Evolutionary conservation across 768 basidiomycete genomes (phyloP).

Genomic region (Dioszegia hungarica): DNA sequence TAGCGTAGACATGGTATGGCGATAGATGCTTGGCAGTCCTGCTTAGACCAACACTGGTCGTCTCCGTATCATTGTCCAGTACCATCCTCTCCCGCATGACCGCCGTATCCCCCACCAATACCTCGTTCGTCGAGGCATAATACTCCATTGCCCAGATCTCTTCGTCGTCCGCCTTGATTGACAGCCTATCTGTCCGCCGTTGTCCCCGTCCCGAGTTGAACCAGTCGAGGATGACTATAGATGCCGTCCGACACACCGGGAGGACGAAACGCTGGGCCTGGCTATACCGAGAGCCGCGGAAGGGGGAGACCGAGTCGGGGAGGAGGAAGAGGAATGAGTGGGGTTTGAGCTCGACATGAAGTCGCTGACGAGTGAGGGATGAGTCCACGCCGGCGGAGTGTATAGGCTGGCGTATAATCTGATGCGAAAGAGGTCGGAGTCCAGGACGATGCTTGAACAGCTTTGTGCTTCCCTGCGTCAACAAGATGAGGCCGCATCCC

Average conservation of each 20-base stretch:
- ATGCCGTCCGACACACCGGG: conserved; percentile 54
- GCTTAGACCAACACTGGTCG: conserved; percentile 21
- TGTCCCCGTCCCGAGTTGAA: conserved; percentile 71
- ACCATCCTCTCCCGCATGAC: conserved; percentile 73
- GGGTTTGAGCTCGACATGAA: conserved; percentile 58
- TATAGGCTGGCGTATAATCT: conserved; percentile 7
- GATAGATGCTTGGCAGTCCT: conserved; percentile 58
- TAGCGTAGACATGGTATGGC: conserved; percentile 89
- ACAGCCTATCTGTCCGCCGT: background rate
- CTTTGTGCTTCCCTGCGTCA: conserved; percentile 89
- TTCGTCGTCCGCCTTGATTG: conserved; percentile 51
- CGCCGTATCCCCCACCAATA: conserved; percentile 62
- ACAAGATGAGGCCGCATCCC: conserved; percentile 61
- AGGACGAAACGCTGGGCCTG: conserved; percentile 78
- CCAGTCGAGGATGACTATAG: conserved; percentile 80
- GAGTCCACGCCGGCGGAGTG: background rate
- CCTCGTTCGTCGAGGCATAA: conserved; percentile 80
- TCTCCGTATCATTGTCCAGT: conserved; percentile 54
- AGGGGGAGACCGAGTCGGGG: conserved; percentile 91
- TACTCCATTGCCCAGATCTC: conserved; percentile 86
- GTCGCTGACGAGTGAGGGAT: conserved; percentile 58
- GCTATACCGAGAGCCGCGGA: conserved; percentile 72
- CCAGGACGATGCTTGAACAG: conserved; percentile 77
- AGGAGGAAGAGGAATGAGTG: conserved; percentile 67
- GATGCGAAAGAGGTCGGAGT: conserved; percentile 51